phyloP scores from a whole-genome alignment of 176 grass and related monocot genomes.

The Phoenix roebelenii region DNA sequence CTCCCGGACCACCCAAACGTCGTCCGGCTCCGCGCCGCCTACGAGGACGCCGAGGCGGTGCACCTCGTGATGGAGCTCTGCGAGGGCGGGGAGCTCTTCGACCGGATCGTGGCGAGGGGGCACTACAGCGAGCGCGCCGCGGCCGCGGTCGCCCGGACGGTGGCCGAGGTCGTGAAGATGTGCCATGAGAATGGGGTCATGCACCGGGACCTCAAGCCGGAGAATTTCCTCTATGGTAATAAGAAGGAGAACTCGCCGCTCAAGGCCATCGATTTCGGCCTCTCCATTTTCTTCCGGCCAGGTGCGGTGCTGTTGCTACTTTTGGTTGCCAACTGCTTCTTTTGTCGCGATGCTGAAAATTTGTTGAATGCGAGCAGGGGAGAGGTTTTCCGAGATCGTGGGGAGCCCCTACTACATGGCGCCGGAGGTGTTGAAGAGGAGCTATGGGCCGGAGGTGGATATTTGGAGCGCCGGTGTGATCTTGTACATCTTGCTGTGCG shows the following conservation, averaged over 20 bases:
- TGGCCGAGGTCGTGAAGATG: conserved; percentile 28
- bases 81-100: conserved; percentile 80
- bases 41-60: too few species aligned
- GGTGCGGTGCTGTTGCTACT: conserved; percentile 16
- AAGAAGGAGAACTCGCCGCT: conserved; percentile 87
- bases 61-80: conserved; percentile 92
- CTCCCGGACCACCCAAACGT: too few species aligned
- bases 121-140: conserved; percentile 71
- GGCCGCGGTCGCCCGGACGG: too few species aligned
- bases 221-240: conserved; percentile 85
- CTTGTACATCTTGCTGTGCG: conserved; percentile 89
- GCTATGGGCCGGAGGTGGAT: conserved; percentile 94
- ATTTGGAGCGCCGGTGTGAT: conserved; percentile 99
- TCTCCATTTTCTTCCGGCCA: conserved; percentile 87
- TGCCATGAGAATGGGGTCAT: conserved; percentile 94
- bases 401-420: conserved; percentile 99
- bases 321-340: background rate
- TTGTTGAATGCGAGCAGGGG: conserved; percentile 33
- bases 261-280: conserved; percentile 96
- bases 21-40: too few species aligned
- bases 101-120: conserved; percentile 59
- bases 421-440: conserved; percentile 88
- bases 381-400: conserved; percentile 82
- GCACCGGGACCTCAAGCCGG: conserved; percentile 95
- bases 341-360: too few species aligned